Evolutionary conservation across 2,329 filamentous ascomycete species (phyloP).

Genomic region (Colletotrichum sojae): DNA sequence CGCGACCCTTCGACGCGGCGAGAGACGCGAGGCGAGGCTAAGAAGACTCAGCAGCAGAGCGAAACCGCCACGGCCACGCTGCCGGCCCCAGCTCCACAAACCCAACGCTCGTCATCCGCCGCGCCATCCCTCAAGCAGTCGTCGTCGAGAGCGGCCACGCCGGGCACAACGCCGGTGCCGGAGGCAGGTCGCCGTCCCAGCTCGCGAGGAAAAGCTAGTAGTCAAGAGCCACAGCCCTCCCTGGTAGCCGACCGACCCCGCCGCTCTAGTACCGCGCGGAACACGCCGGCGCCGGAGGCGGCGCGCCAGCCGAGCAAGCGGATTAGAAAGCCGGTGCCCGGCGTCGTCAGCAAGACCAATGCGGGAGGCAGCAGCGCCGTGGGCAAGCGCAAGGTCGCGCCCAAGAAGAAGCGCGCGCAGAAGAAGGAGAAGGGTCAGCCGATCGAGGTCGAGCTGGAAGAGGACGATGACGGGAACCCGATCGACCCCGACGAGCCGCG

Average conservation of each 20-base stretch:
- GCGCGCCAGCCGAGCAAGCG: conserved; percentile 64
- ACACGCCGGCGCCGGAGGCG: conserved; percentile 68
- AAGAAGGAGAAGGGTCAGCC: conserved; percentile 63
- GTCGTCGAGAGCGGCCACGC: conserved; percentile 53
- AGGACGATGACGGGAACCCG: conserved; percentile 77
- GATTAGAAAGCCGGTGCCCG: conserved; percentile 79
- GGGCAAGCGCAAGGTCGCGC: conserved; percentile 79
- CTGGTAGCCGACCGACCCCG: conserved; percentile 68
- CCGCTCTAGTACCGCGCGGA: conserved; percentile 70
- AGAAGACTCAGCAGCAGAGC: conserved; percentile 54
- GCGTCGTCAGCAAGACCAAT: conserved; percentile 75
- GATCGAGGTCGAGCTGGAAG: conserved; percentile 65
- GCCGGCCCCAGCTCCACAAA: conserved; percentile 36
- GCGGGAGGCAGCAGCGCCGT: conserved; percentile 76
- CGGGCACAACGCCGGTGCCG: conserved; percentile 54
- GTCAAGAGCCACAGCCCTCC: conserved; percentile 64
- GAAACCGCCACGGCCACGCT: conserved; percentile 23
- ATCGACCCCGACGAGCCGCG: conserved; percentile 83
- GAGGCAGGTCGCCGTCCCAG: conserved; percentile 62
- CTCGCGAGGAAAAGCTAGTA: conserved; percentile 67
- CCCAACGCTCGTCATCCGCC: conserved; percentile 42
- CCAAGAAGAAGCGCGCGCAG: conserved; percentile 72
- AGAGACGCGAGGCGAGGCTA: conserved; percentile 62
- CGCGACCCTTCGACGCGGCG: conserved; percentile 53
- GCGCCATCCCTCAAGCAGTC: conserved; percentile 49